phyloP scores from a whole-genome alignment of 2,329 filamentous ascomycete species.

The Lecanicillium sp. region DNA sequence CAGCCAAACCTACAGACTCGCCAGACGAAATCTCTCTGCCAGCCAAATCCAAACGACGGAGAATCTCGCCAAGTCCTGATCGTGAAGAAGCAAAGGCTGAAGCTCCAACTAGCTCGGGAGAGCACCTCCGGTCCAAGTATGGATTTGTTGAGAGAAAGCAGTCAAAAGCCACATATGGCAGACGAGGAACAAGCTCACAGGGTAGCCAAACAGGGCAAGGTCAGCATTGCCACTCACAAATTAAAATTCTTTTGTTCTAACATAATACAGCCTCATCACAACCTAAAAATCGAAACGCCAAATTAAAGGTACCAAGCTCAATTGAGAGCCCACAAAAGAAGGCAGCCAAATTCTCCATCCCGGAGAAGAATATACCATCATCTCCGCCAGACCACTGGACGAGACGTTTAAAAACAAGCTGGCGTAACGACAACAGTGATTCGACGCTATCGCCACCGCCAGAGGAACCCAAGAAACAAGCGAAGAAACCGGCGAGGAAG shows the following conservation, averaged over 20 bases:
- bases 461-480: no score
- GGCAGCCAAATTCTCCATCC: background rate
- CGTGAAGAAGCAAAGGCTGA: background rate
- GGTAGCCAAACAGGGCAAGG: slow-evolving; percentile 10
- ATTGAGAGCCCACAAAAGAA: slow-evolving; percentile 6
- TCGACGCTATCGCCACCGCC: no score
- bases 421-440: no score
- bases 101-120: slow-evolving; percentile 10
- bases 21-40: no score
- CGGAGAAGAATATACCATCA: background rate
- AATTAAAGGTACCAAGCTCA: slow-evolving; percentile 3
- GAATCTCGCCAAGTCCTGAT: background rate
- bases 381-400: slow-evolving; percentile 2
- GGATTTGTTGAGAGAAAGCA: slow-evolving; percentile 16
- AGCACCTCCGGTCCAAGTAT: slow-evolving; percentile 14
- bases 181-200: slow-evolving; percentile 14
- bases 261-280: slow-evolving; percentile 3
- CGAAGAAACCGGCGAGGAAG: background rate
- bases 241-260: no score
- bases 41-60: background rate
- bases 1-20: background rate
- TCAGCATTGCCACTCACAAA: background rate
- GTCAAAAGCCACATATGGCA: slow-evolving; percentile 19
- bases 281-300: background rate
- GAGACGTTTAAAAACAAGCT: no score